These are phyloP conservation scores for Rhynchospora breviuscula DNA, from an alignment of 176 grass and related monocot species.

Conservation along the genomic window DNA sequence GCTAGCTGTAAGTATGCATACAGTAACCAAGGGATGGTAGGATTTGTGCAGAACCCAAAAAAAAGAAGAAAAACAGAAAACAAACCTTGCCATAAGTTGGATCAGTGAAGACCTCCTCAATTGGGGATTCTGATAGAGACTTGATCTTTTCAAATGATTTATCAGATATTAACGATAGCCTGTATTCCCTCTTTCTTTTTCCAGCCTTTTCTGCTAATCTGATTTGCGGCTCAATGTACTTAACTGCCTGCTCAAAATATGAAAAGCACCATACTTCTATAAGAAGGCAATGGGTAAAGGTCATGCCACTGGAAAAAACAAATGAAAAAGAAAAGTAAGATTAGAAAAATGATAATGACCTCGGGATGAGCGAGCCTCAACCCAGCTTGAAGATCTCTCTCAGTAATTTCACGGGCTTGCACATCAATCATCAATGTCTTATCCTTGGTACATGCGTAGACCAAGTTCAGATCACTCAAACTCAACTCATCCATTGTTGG, in stretches of 20 bases:
- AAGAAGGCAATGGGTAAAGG: constrained; percentile 8
- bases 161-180: constrained; percentile 81
- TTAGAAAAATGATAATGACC: constrained; percentile 36
- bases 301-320: constrained; percentile 8
- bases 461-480: constrained; percentile 94
- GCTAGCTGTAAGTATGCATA: neutral
- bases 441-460: constrained; percentile 90
- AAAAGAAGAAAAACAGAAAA: neutral
- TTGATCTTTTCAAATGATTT: constrained; percentile 84
- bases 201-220: constrained; percentile 80
- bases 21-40: neutral
- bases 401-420: constrained; percentile 92
- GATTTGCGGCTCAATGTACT: constrained; percentile 96
- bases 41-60: neutral
- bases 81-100: constrained; percentile 80
- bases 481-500: constrained; percentile 87
- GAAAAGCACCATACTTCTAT: constrained; percentile 10
- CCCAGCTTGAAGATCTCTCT: constrained; percentile 84
- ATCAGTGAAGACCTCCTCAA: constrained; percentile 96
- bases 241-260: constrained; percentile 58
- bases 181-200: constrained; percentile 91
- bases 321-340: constrained; percentile 3
- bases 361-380: constrained; percentile 84
- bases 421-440: constrained; percentile 99
- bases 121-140: constrained; percentile 69